Conservation (phyloP, 495 filamentous ascomycete species). For the Neurospora sp. region DNA sequence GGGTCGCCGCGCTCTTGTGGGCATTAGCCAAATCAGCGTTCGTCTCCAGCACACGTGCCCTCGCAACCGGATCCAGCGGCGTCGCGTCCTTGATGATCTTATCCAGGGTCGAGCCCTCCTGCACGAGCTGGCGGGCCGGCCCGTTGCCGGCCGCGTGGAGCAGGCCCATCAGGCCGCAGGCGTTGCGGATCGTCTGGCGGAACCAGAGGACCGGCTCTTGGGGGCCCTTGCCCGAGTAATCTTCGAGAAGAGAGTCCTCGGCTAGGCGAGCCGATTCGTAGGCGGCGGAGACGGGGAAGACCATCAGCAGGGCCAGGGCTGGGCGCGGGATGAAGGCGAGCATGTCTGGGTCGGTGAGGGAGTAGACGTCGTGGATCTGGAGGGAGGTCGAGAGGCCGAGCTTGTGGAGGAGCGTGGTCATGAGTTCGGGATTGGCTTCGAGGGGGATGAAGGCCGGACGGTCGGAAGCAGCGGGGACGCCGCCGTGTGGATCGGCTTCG, state of each 20-base stretch:
- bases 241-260: conserved; percentile 48
- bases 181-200: conserved; percentile 74
- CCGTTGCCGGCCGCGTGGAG: conserved; percentile 64
- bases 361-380: conserved; percentile 74
- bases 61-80: conserved; percentile 42
- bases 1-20: conserved; percentile 56
- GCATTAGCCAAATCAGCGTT: conserved; percentile 60
- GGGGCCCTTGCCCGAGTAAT: conserved; percentile 32
- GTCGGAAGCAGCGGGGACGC: conserved; percentile 10
- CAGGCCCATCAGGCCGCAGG: conserved; percentile 71
- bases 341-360: conserved; percentile 67
- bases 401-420: conserved; percentile 63
- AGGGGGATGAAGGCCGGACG: conserved; percentile 38
- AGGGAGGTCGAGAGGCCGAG: conserved; percentile 61
- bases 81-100: conserved; percentile 34
- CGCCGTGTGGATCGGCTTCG: conserved; percentile 1
- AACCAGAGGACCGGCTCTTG: conserved; percentile 66
- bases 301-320: conserved; percentile 69
- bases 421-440: conserved; percentile 65
- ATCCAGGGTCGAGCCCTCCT: conserved; percentile 27
- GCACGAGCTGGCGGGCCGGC: conserved; percentile 32
- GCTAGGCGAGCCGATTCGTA: conserved; percentile 56
- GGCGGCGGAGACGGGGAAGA: conserved; percentile 64
- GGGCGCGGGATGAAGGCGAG: conserved; percentile 77
- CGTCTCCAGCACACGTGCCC: conserved; percentile 65